phyloP scores from a whole-genome alignment of 352 stramenopile species.

The Phytophthora pisi region DNA sequence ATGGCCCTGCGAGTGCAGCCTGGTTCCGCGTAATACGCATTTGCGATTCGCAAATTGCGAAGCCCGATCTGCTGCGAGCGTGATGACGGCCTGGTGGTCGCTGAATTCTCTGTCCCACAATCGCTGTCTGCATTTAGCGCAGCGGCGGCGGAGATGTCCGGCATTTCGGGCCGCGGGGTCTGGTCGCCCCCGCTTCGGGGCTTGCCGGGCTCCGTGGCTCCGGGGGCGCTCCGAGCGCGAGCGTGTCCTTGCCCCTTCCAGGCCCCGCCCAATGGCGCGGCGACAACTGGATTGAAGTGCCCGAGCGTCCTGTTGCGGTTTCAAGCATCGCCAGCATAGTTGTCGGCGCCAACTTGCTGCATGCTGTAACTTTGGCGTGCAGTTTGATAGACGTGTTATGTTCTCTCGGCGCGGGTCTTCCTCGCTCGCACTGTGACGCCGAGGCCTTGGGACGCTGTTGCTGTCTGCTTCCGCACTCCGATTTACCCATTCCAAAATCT shows the following conservation, averaged over 20 bases:
- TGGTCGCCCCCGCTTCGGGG: neutral
- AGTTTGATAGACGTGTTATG: too few relatives aligned
- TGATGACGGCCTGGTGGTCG: conserved; percentile 19
- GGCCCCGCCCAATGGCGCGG: conserved; percentile 20
- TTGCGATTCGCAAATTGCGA: neutral
- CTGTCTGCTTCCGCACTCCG: neutral
- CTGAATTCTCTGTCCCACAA: conserved; percentile 17
- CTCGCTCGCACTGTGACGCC: conserved; percentile 2
- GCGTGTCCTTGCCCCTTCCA: conserved; percentile 20
- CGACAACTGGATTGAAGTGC: conserved; percentile 33
- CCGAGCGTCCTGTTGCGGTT: conserved; percentile 15
- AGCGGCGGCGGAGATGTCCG: neutral
- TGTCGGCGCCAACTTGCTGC: neutral
- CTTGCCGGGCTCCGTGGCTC: neutral
- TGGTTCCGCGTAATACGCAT: conserved; percentile 8
- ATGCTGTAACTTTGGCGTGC: neutral
- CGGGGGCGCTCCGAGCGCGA: neutral
- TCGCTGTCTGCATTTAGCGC: neutral
- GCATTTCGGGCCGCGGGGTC: neutral
- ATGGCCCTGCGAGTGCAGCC: neutral
- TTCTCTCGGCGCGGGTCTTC: neutral
- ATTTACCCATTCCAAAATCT: conserved; percentile 5
- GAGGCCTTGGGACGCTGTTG: conserved; percentile 5
- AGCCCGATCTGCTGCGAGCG: conserved; percentile 1
- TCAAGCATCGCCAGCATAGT: neutral